Evolutionary conservation across 2,329 filamentous ascomycete species (phyloP), one percentile per base, ranked within the genome.

Genomic region (Fusarium nodosum): DNA sequence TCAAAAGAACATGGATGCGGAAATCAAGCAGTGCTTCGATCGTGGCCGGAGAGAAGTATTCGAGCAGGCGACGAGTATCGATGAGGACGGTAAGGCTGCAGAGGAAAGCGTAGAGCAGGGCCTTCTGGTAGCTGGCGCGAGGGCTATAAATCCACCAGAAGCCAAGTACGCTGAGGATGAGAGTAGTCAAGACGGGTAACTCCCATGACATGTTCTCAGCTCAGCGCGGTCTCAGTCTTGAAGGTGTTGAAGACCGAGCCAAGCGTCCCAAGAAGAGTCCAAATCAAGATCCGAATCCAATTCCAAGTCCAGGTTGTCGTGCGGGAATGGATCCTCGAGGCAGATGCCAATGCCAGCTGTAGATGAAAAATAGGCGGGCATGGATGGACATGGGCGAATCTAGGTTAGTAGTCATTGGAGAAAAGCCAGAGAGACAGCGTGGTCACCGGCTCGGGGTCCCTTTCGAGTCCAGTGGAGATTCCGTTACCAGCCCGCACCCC

Each of bases 191-290:
- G 71, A 76, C 76, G 74, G 79, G 74, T 68, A 79, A 77, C 78
- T 80, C 78, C 80, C 79, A 81, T 80, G 79, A 80, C 80, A 81
- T 81, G 76, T 79, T 81, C 79, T 80, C 79, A 77, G 75, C 79
- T 79, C 79, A 76, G 75, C 74, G 75, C 73, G 65, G 58, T 69
- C 70, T 64, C 71, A 62, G 65, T 63, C 68, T 75, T 68, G 65
- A 63, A 59, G 61, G 62, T 66, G 59, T 74, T 63, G 52, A 63
- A 68, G 70, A 71, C 70, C 54, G 65, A 64, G 64, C 66, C 69
- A 57, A 58, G 62, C 65, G 68, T 68, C 65, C 59, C 59, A 50
- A 63, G 34, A 66, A 50, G 42, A 60, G 55, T 65, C 58, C 42
- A 63, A 46, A 22, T 60, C 52, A 48, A 22, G 24, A 44, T 41